These are phyloP conservation scores for Arachnopeziza araneosa DNA, from an alignment of 2,329 filamentous ascomycete genomes.

Conservation along the genomic window DNA sequence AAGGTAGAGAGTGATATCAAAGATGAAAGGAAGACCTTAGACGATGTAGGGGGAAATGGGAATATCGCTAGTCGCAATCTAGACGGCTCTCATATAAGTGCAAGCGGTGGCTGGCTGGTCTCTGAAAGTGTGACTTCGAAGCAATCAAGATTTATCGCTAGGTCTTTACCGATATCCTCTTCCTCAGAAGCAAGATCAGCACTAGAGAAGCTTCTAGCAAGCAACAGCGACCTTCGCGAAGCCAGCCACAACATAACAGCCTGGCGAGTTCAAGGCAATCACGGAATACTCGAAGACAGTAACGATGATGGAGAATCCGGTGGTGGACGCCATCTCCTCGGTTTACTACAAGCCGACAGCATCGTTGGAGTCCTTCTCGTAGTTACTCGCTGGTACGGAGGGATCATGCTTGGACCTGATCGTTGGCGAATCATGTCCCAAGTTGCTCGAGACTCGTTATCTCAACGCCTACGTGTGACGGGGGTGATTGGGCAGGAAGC, in stretches of 20 bases:
- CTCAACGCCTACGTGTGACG: slow-evolving; percentile 42
- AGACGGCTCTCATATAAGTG: neutral
- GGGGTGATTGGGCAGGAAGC: slow-evolving; percentile 45
- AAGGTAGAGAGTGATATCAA: slow-evolving; percentile 4
- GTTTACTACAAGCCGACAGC: slow-evolving; percentile 46
- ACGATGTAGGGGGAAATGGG: neutral
- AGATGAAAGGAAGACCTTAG: neutral
- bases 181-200: slow-evolving; percentile 37
- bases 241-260: slow-evolving; percentile 49
- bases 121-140: slow-evolving; percentile 48
- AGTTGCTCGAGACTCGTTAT: slow-evolving; percentile 49
- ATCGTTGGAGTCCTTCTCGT: slow-evolving; percentile 50
- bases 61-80: neutral
- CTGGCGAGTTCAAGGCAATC: slow-evolving; percentile 23
- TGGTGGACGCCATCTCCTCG: slow-evolving; percentile 51
- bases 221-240: slow-evolving; percentile 44
- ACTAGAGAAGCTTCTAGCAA: slow-evolving; percentile 43
- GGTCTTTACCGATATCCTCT: slow-evolving; percentile 39
- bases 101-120: slow-evolving; percentile 39
- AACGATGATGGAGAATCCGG: slow-evolving; percentile 56
- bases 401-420: slow-evolving; percentile 55
- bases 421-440: slow-evolving; percentile 58
- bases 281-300: slow-evolving; percentile 24
- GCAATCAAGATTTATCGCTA: slow-evolving; percentile 52
- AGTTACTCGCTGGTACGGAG: slow-evolving; percentile 58